These are phyloP conservation scores for Barnettozyma hawaiiensis DNA, from an alignment of 1,139 yeast genomes.

Conservation along the genomic window DNA sequence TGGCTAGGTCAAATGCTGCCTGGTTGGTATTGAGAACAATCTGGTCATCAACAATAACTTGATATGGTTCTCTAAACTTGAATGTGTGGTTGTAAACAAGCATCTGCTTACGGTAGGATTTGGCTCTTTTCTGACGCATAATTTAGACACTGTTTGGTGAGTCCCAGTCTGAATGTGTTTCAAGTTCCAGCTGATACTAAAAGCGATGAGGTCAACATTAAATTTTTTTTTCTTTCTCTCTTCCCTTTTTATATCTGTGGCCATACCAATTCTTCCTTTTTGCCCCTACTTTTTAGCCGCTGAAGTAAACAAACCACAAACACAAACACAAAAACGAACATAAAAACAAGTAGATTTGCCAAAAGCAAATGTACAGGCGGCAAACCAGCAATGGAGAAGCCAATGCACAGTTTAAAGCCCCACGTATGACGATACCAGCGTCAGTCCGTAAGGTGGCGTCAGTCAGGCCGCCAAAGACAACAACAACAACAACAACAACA, in stretches of 20 bases:
- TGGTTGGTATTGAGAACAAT: constrained; percentile 59
- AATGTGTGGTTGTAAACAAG: constrained; percentile 76
- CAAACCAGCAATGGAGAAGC: constrained; percentile 10
- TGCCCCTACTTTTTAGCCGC: too few relatives aligned
- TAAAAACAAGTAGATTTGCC: too few relatives aligned
- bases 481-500: too few relatives aligned
- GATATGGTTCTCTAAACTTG: constrained; percentile 92
- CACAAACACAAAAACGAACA: too few relatives aligned
- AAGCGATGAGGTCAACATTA: neutral
- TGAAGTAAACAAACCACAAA: too few relatives aligned
- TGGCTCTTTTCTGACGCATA: constrained; percentile 96
- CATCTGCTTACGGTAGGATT: constrained; percentile 90
- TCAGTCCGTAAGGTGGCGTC: too few relatives aligned
- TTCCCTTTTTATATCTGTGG: too few relatives aligned
- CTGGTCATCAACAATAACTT: constrained; percentile 79
- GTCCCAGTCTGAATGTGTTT: too few relatives aligned
- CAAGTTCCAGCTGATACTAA: too few relatives aligned
- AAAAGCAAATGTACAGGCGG: constrained; percentile 19
- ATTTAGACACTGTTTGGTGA: neutral
- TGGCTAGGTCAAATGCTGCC: constrained; percentile 64
- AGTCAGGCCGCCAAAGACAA: too few relatives aligned
- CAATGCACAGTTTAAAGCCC: constrained; percentile 22
- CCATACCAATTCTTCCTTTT: neutral
- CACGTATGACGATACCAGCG: constrained; percentile 20
- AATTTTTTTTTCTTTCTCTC: neutral